Conservation (phyloP, 2,329 filamentous ascomycete species). For the Paecilomyces formosus region DNA sequence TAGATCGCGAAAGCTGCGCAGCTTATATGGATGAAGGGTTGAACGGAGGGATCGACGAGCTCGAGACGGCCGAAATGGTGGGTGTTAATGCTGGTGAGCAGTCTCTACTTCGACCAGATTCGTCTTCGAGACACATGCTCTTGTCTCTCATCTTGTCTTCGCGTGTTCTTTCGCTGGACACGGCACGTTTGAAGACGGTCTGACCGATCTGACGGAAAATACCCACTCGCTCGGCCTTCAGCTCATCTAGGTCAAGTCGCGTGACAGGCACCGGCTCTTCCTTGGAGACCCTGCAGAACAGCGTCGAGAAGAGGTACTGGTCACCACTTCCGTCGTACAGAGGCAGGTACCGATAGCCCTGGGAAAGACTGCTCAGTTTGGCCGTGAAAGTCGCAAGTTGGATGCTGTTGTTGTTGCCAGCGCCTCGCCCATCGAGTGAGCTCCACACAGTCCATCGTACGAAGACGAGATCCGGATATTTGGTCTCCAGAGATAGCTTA, state of each 20-base stretch:
- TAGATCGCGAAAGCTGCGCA: background rate
- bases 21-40: background rate
- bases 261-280: conserved; percentile 42
- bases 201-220: conserved; percentile 37
- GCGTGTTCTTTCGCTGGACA: conserved; percentile 32
- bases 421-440: conserved; percentile 65
- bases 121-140: conserved; percentile 19
- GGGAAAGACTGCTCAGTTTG: conserved; percentile 80
- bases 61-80: conserved; percentile 28
- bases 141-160: conserved; percentile 22
- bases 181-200: conserved; percentile 36
- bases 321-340: conserved; percentile 83
- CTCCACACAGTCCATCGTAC: conserved; percentile 89
- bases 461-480: conserved; percentile 88
- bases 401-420: conserved; percentile 54
- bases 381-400: conserved; percentile 84
- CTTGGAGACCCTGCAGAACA: conserved; percentile 82
- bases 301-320: conserved; percentile 86
- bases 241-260: conserved; percentile 29
- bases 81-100: conserved; percentile 27
- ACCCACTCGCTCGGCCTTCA: conserved; percentile 32
- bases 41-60: conserved; percentile 21
- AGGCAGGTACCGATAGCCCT: conserved; percentile 88
- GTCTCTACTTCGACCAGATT: conserved; percentile 16
- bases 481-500: conserved; percentile 79